Evolutionary conservation across 2,329 filamentous ascomycete genomes (phyloP).

Genomic region (Colletotrichum costaricense): DNA sequence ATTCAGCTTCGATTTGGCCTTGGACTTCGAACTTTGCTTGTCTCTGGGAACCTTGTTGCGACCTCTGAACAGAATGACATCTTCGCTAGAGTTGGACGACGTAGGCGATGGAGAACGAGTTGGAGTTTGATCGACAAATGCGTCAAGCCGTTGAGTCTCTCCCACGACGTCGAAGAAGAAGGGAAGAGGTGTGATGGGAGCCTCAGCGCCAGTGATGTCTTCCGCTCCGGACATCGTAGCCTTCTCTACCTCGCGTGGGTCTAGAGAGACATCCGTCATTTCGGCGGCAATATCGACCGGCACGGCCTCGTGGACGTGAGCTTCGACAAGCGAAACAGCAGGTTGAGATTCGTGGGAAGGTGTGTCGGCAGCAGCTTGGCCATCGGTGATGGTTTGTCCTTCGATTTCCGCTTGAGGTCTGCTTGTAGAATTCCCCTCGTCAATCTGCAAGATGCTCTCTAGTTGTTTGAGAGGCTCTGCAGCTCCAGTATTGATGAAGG

Average conservation of each 20-base stretch:
- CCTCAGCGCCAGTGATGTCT: not conserved
- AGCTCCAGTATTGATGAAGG: slow-evolving; percentile 65
- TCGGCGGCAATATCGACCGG: not conserved
- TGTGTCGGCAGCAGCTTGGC: not conserved
- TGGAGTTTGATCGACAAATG: not conserved
- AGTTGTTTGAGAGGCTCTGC: slow-evolving; percentile 60
- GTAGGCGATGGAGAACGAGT: slow-evolving; percentile 35
- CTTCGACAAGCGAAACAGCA: not conserved
- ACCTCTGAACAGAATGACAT: slow-evolving; percentile 77
- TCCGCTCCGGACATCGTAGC: not conserved
- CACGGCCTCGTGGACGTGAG: not conserved
- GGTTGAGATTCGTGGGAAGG: not conserved
- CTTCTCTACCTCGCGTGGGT: not conserved
- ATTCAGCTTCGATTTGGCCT: slow-evolving; percentile 40
- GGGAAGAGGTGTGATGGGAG: not conserved
- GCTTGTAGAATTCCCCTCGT: not conserved
- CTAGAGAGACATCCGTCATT: not conserved
- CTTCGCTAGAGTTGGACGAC: slow-evolving; percentile 69
- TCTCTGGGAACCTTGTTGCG: slow-evolving; percentile 44
- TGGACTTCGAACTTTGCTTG: slow-evolving; percentile 37
- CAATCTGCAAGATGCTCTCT: slow-evolving; percentile 40
- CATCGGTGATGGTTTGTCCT: not conserved
- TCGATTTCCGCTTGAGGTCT: not conserved
- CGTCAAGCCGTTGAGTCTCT: slow-evolving; percentile 38
- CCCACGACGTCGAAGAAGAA: slow-evolving; percentile 54